Evolutionary conservation across 176 grass and related monocot genomes (phyloP), one percentile per base, ranked within the genome.

Genomic region (Cenchrus purpureus): DNA sequence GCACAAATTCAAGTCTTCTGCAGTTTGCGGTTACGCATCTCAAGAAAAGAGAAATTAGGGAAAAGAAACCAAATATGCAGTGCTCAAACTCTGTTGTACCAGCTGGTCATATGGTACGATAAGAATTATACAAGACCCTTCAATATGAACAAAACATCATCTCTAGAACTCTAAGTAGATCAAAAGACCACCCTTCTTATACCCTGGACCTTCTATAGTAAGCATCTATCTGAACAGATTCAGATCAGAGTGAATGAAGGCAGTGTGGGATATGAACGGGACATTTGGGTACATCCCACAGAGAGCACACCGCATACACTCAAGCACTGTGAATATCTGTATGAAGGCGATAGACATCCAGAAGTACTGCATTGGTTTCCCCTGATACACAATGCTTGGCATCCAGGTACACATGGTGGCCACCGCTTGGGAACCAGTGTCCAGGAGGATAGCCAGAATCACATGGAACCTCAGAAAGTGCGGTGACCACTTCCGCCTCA

Each of bases 401-500:
- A 95, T 81, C 97, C 97, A 98, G 73, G 87, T 92, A 80, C 93
- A 98, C 82, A 91, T 89, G 29, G 89, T 95, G 58, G 87, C 93
- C 70, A 95, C 80, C 54, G 85, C 86, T 87, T 94, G 93, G 77
- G 91, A 87, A 29, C 89, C 97, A 2, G 94, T 98, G 65, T 98
- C 97, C 11, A 98, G 52, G 12, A 98, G 92, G 84, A 98, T 85
- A 20, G 93, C 91, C 90, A 98, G 65, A 52, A 89, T 93, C 8
- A 95, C 90, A 79, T 98, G 97, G 79, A 98, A 98, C 70, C 97
- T 89, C 86, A 98, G 73, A 77, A 95, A 95, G 58, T 95, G 97
- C 0, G 97, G 97, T 80, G 81, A 92, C 87, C 94, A 92, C 67
- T 95, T 95, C 61, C 93, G 88, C 48, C 90, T 86, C 77, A 95